These are phyloP conservation scores for Smittium culicis DNA, from an alignment of 371 early-diverging fungal genomes.

Conservation along the genomic window DNA sequence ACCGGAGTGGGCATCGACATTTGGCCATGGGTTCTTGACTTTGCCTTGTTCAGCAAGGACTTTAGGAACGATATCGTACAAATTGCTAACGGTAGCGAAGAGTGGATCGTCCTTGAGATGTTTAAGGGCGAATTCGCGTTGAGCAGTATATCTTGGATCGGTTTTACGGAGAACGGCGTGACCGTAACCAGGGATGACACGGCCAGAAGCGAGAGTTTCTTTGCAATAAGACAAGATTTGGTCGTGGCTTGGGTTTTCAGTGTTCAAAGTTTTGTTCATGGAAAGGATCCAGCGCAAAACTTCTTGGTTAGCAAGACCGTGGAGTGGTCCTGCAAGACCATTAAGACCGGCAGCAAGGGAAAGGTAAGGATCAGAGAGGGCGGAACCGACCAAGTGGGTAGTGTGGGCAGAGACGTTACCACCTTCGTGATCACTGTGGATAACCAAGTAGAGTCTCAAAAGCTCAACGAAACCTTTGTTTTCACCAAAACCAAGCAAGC, in stretches of 20 bases:
- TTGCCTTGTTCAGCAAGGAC: constrained; percentile 96
- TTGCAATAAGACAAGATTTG: constrained; percentile 91
- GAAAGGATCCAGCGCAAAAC: constrained; percentile 93
- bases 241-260: constrained; percentile 71
- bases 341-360: constrained; percentile 94
- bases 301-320: constrained; percentile 99
- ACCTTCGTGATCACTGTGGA: constrained; percentile 99
- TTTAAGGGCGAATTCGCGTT: constrained; percentile 97
- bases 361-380: constrained; percentile 96
- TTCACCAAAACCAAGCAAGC: constrained; percentile 77
- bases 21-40: constrained; percentile 99
- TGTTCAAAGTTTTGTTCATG: constrained; percentile 76
- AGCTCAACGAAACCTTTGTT: constrained; percentile 86
- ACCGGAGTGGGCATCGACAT: constrained; percentile 97
- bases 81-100: constrained; percentile 88
- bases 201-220: constrained; percentile 87
- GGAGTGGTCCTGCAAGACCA: constrained; percentile 97
- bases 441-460: constrained; percentile 95
- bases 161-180: constrained; percentile 97
- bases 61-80: constrained; percentile 93
- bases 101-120: constrained; percentile 91
- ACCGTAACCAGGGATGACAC: constrained; percentile 96
- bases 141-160: constrained; percentile 96
- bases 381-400: constrained; percentile 91
- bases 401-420: constrained; percentile 94